A percentile compares a stretch with the other conserved stretches of the same genome.
Evolutionary conservation across 164 flowering plant species (phyloP).

Genomic region (Cinnamomum chago): DNA sequence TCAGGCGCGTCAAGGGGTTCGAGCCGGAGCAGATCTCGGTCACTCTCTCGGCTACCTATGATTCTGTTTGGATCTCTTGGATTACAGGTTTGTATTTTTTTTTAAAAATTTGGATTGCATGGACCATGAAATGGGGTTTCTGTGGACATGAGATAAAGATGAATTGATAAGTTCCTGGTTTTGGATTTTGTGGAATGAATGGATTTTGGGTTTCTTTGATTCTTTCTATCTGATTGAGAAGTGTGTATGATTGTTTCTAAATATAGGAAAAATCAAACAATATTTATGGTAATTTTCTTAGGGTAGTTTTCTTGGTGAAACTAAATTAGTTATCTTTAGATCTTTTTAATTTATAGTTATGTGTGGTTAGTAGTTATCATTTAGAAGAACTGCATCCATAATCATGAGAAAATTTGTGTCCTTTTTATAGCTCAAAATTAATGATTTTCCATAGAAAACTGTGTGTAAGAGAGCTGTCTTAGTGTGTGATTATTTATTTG

Average conservation of each 20-base stretch:
- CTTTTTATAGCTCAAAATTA: too few relatives aligned
- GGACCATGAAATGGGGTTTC: not conserved
- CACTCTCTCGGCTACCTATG: conserved; percentile 53
- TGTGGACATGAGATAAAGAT: too few relatives aligned
- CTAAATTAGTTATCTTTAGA: too few relatives aligned
- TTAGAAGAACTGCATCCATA: too few relatives aligned
- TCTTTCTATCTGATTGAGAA: not conserved
- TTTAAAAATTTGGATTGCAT: not conserved
- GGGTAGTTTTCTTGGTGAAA: too few relatives aligned
- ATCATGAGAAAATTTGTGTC: too few relatives aligned
- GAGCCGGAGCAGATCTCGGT: conserved; percentile 86
- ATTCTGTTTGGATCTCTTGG: conserved; percentile 94
- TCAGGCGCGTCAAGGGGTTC: conserved; percentile 42
- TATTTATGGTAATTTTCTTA: too few relatives aligned
- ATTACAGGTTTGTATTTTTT: conserved; percentile 54
- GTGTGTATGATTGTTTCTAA: not conserved
- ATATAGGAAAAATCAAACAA: not conserved
- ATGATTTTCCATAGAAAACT: too few relatives aligned
- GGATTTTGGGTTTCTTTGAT: not conserved
- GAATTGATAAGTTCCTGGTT: not conserved
- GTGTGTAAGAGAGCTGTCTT: too few relatives aligned
- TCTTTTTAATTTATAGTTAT: too few relatives aligned
- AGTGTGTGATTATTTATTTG: too few relatives aligned
- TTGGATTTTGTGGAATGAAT: not conserved
- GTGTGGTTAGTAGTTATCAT: too few relatives aligned